Evolutionary conservation across 495 filamentous ascomycete species (phyloP).

Genomic region (Aspergillus saccharolyticus): DNA sequence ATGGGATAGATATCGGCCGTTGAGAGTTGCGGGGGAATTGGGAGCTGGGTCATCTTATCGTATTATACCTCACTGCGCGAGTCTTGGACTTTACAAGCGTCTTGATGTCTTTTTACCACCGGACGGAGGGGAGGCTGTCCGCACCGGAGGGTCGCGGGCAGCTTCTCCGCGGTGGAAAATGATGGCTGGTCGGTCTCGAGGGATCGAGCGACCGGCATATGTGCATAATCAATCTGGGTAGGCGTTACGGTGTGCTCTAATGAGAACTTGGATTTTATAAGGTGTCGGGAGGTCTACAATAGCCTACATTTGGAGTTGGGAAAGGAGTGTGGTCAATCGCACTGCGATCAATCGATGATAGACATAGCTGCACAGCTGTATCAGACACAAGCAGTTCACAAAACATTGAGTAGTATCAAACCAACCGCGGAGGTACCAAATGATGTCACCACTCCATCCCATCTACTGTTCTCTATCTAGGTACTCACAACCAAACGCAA

Average conservation of each 20-base stretch:
- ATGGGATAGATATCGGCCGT: neutral
- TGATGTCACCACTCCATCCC: slow-evolving; percentile 1
- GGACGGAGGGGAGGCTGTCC: neutral
- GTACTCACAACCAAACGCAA: no score
- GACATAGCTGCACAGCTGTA: no score
- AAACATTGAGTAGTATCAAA: neutral
- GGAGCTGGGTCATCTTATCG: neutral
- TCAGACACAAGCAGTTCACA: no score
- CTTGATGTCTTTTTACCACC: neutral
- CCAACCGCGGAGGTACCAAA: neutral
- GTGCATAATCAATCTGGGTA: slow-evolving; percentile 6
- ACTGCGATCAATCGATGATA: neutral
- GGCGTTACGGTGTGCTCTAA: slow-evolving; percentile 3
- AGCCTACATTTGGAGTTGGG: no score
- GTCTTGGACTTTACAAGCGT: neutral
- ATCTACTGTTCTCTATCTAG: neutral
- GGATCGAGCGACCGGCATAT: neutral
- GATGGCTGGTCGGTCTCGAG: neutral
- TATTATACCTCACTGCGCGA: neutral
- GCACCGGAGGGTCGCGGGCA: neutral
- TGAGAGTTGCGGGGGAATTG: neutral
- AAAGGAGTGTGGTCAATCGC: no score
- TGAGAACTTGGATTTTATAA: neutral
- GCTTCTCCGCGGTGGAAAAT: neutral
- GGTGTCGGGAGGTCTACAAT: no score